Percentiles rank a stretch among this genome's conserved stretches.
These are phyloP conservation scores for Zymoseptoria passerinii DNA, from an alignment of 2,329 filamentous ascomycete species.

Conservation along the genomic window DNA sequence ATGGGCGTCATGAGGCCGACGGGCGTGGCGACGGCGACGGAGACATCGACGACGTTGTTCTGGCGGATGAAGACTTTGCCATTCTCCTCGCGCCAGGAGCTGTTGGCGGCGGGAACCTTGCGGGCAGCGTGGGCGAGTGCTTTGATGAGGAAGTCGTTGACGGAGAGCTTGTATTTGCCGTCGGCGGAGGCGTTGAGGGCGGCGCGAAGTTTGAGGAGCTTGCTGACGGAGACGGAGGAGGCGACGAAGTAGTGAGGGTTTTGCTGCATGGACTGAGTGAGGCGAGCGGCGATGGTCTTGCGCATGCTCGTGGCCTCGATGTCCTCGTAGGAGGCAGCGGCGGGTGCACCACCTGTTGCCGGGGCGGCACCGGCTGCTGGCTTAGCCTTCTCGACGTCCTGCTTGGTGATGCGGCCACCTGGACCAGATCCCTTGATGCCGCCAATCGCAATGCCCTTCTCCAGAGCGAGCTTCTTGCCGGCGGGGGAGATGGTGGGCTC, in stretches of 20 bases:
- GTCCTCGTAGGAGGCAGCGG: slow-evolving; percentile 68
- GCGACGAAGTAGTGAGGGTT: slow-evolving; percentile 99
- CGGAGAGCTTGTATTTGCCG: slow-evolving; percentile 97
- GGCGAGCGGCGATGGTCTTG: slow-evolving; percentile 90
- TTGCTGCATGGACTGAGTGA: slow-evolving; percentile 79
- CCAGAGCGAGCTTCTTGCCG: slow-evolving; percentile 73
- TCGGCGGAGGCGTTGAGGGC: slow-evolving; percentile 82
- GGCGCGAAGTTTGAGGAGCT: slow-evolving; percentile 91
- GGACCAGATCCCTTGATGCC: slow-evolving; percentile 79
- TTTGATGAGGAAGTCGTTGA: slow-evolving; percentile 99
- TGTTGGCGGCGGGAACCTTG: slow-evolving; percentile 94
- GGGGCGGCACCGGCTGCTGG: slow-evolving; percentile 41
- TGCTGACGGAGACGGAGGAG: slow-evolving; percentile 79
- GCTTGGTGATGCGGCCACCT: slow-evolving; percentile 79
- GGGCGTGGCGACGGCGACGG: slow-evolving; percentile 89
- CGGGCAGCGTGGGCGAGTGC: slow-evolving; percentile 78
- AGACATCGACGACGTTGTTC: slow-evolving; percentile 88
- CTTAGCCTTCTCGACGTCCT: slow-evolving; percentile 83
- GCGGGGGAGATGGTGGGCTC: slow-evolving; percentile 63
- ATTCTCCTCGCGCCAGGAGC: slow-evolving; percentile 72
- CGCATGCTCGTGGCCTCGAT: slow-evolving; percentile 84
- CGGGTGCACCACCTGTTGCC: slow-evolving; percentile 44
- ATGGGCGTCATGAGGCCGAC: slow-evolving; percentile 95
- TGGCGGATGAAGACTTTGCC: slow-evolving; percentile 77
- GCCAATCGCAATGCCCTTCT: slow-evolving; percentile 71